Evolutionary conservation across 1,284 basidiomycete species (phyloP), one percentile per base, ranked within the genome.

Genomic region (Sporisorium scitamineum): DNA sequence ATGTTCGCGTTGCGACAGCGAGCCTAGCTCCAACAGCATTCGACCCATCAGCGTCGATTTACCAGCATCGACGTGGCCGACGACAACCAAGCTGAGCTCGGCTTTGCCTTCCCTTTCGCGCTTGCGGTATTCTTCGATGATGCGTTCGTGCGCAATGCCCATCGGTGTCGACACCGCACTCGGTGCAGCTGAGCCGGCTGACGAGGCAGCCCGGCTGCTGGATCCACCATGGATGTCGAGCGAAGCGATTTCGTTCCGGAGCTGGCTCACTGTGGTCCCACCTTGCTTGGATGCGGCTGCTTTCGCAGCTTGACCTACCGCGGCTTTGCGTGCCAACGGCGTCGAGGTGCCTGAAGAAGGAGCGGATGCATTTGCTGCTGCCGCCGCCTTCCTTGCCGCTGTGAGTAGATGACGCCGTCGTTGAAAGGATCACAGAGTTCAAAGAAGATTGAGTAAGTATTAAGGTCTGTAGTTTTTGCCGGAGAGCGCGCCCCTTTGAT

Each of bases 11-110:
- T 98, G 94, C 62, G 92, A 92, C 60, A 98, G 84, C 76, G 90
- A 89, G 18, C 97, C 96, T 0, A 97, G 88, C 74, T 98, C 97
- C 84, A 97, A 95, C 48, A 99, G 85, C 70, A 99, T 85, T 57
- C 95, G 89, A 0, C 96, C 96, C 94, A 98, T 98, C 48, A 99
- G 86, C 0, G 96, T 99, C 11, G 95, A 97, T 86, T 99, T 99
- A 54, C 96, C 96, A 16, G 97, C 96, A 86, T 99, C 96, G 68
- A 99, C 96, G 83, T 99, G 96, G 26, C 96, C 96, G 56, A 99
- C 92, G 42, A 99, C 94, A 20, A 99, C 93, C 74, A 99, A 87
- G 83, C 92, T 96, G 51, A 98, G 87, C 37, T 88, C 89, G 80
- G 90, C 91, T 86, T 91, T 94, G 26, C 88, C 89, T 31, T 88